Percentiles rank a stretch among this genome's conserved stretches.
Evolutionary conservation across 2,329 filamentous ascomycete species (phyloP).

Genomic region (Ophiostoma ips): DNA sequence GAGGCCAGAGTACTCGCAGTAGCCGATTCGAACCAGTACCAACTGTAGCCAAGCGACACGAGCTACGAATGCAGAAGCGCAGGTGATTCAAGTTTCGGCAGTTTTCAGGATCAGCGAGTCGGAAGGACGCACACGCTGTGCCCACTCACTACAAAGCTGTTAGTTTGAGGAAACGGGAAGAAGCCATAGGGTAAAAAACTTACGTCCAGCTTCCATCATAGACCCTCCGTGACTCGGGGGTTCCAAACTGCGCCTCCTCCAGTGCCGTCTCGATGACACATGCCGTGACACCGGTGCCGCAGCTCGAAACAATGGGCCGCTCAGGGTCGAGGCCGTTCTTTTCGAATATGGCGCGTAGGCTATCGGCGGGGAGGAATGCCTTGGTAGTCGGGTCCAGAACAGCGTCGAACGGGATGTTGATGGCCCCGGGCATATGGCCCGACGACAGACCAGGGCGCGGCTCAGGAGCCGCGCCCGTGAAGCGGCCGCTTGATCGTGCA

Average conservation of each 20-base stretch:
- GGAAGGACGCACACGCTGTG: slow-evolving; percentile 12
- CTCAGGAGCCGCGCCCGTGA: slow-evolving; percentile 71
- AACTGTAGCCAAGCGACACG: too few relatives aligned
- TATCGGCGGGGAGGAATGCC: slow-evolving; percentile 55
- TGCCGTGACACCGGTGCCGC: slow-evolving; percentile 89
- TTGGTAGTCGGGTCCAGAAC: slow-evolving; percentile 76
- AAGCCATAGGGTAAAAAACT: slow-evolving; percentile 28
- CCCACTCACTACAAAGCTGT: slow-evolving; percentile 12
- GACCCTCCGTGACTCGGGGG: slow-evolving; percentile 52
- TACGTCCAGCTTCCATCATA: slow-evolving; percentile 98
- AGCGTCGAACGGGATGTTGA: slow-evolving; percentile 65
- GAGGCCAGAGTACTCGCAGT: too few relatives aligned
- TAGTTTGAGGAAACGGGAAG: background rate
- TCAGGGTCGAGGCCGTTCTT: slow-evolving; percentile 64
- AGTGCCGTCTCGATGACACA: slow-evolving; percentile 81
- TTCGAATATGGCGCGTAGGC: slow-evolving; percentile 64
- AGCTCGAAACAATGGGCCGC: slow-evolving; percentile 74
- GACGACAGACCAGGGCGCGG: slow-evolving; percentile 75
- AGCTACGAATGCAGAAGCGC: too few relatives aligned
- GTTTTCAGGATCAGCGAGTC: slow-evolving; percentile 12
- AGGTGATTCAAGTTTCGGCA: background rate
- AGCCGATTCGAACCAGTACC: too few relatives aligned
- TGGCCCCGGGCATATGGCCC: slow-evolving; percentile 82
- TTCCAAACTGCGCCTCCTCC: slow-evolving; percentile 60
- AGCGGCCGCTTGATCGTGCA: slow-evolving; percentile 67